phyloP scores from a whole-genome alignment of 805 yeast genomes.

The Kurtzmaniella fragi region DNA sequence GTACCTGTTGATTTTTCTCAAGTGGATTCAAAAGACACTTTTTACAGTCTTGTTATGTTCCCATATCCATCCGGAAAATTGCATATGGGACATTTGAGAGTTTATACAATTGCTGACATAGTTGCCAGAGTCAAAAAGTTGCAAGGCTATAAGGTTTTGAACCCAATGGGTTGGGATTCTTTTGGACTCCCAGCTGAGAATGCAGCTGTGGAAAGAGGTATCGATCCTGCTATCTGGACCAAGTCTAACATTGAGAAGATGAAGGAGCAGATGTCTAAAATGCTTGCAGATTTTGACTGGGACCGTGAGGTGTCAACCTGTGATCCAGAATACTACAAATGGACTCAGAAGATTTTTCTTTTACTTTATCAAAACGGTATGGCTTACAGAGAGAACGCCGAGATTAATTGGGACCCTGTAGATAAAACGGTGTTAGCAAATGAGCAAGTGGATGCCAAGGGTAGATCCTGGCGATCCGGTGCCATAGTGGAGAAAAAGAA shows the following conservation, averaged over 20 bases:
- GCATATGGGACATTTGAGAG: conserved; percentile 93
- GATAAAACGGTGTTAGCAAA: conserved; percentile 92
- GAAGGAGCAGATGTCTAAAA: conserved; percentile 73
- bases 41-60: conserved; percentile 80
- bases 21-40: conserved; percentile 21
- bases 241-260: conserved; percentile 70
- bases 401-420: conserved; percentile 96
- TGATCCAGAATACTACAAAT: conserved; percentile 79
- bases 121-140: conserved; percentile 73
- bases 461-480: conserved; percentile 95
- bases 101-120: conserved; percentile 85
- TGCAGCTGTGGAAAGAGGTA: conserved; percentile 85
- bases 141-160: conserved; percentile 73
- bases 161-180: conserved; percentile 99
- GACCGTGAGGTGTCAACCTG: conserved; percentile 85
- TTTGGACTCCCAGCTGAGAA: conserved; percentile 98
- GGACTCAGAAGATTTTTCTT: conserved; percentile 86
- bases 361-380: conserved; percentile 68
- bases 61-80: conserved; percentile 94
- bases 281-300: conserved; percentile 93
- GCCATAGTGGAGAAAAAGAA: conserved; percentile 82
- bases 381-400: conserved; percentile 83
- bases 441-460: conserved; percentile 91
- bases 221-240: conserved; percentile 85
- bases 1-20: conserved; percentile 8